These are phyloP conservation scores for Penicillium palitans DNA, from an alignment of 2,329 filamentous ascomycete species.

Conservation along the genomic window DNA sequence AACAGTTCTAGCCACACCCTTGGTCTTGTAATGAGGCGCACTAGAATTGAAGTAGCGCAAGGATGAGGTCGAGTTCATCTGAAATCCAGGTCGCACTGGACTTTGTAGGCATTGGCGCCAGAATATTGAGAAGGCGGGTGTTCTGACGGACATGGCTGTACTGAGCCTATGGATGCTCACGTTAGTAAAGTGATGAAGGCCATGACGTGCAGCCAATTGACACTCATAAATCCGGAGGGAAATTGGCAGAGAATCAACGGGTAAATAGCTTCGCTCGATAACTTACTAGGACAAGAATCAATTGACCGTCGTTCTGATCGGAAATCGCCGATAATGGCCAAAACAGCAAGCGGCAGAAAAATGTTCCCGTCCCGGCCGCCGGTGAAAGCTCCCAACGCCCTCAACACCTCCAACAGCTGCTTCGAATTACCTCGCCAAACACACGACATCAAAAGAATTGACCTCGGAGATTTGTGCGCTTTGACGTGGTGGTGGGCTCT, in stretches of 20 bases:
- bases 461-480: conserved; percentile 19
- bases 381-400: conserved; percentile 42
- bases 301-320: conserved; percentile 27
- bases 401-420: conserved; percentile 33
- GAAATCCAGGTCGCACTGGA: conserved; percentile 18
- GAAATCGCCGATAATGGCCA: conserved; percentile 22
- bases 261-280: not conserved
- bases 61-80: conserved; percentile 17
- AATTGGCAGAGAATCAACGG: not conserved
- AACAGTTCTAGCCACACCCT: conserved; percentile 12
- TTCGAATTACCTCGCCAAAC: conserved; percentile 8
- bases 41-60: conserved; percentile 36
- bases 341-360: conserved; percentile 39
- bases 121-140: conserved; percentile 31
- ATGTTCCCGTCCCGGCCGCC: conserved; percentile 43
- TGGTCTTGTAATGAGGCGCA: conserved; percentile 25
- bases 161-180: conserved; percentile 11
- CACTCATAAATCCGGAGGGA: not conserved
- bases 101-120: conserved; percentile 27
- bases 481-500: conserved; percentile 30
- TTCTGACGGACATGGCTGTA: conserved; percentile 34
- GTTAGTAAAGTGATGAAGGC: conserved; percentile 14
- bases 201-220: not conserved
- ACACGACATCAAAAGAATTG: conserved; percentile 14
- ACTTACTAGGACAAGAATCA: conserved; percentile 21